Conservation (phyloP, 129 eudicot species). For the Helianthus annuus region HanXRQr2.0-SUNRISE NC_035434.2:41531137-41531636, state of each 20-base stretch:
- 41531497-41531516: constrained; percentile 35
- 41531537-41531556: constrained; percentile 40
- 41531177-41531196: too few relatives aligned
- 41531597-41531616: constrained; percentile 36
- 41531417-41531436: constrained; percentile 40
- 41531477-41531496: constrained; percentile 28
- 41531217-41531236: too few relatives aligned
- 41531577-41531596: constrained; percentile 24
- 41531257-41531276: too few relatives aligned
- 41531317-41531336: too few relatives aligned
- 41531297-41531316: too few relatives aligned
- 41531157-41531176: too few relatives aligned
- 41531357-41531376: constrained; percentile 22
- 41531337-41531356: too few relatives aligned
- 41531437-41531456: constrained; percentile 46
- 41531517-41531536: constrained; percentile 61
- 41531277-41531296: too few relatives aligned
- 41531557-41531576: constrained; percentile 71
- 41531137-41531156: too few relatives aligned
- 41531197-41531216: too few relatives aligned
- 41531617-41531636: constrained; percentile 59
- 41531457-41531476: constrained; percentile 62
- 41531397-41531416: constrained; percentile 62
- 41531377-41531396: constrained; percentile 36
- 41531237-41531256: too few relatives aligned